Percentiles rank a stretch among this genome's conserved stretches.
phyloP scores from a whole-genome alignment of 345 rosid species.

The Aurinia saxatilis region DNA sequence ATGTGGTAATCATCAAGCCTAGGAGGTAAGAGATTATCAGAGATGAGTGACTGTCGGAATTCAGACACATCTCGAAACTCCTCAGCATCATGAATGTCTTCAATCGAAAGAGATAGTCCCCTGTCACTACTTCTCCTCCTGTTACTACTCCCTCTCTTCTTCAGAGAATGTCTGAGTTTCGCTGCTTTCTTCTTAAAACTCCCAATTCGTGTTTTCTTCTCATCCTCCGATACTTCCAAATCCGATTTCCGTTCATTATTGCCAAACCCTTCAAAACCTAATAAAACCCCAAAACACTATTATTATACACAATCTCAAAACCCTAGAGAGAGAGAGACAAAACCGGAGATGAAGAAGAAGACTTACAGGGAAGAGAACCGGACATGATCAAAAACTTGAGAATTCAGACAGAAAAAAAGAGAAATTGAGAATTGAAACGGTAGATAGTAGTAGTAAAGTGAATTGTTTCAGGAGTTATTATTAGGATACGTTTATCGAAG shows the following conservation, averaged over 20 bases:
- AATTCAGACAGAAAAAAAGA: not conserved
- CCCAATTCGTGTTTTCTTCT: conserved; percentile 50
- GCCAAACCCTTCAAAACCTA: conserved; percentile 55
- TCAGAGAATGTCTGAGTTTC: conserved; percentile 54
- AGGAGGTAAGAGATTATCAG: conserved; percentile 54
- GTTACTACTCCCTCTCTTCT: conserved; percentile 36
- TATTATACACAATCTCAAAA: too few species aligned
- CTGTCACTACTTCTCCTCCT: conserved; percentile 19
- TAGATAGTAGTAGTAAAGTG: too few species aligned
- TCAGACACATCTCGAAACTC: conserved; percentile 61
- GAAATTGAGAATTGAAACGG: not conserved
- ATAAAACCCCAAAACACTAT: not conserved
- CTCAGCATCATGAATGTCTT: conserved; percentile 58
- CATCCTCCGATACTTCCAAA: conserved; percentile 72
- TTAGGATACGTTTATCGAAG: too few species aligned
- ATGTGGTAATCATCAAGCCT: conserved; percentile 66
- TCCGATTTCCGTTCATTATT: conserved; percentile 60
- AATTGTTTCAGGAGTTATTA: too few species aligned
- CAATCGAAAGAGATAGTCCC: conserved; percentile 44
- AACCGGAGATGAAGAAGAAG: not conserved
- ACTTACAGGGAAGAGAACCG: conserved; percentile 25
- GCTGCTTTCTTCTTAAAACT: conserved; percentile 70
- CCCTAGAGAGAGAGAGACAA: not conserved
- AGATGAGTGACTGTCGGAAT: conserved; percentile 48
- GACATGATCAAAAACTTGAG: not conserved